phyloP scores from a whole-genome alignment of 331 rosid species.

The Rhamnella rubrinervis region DNA sequence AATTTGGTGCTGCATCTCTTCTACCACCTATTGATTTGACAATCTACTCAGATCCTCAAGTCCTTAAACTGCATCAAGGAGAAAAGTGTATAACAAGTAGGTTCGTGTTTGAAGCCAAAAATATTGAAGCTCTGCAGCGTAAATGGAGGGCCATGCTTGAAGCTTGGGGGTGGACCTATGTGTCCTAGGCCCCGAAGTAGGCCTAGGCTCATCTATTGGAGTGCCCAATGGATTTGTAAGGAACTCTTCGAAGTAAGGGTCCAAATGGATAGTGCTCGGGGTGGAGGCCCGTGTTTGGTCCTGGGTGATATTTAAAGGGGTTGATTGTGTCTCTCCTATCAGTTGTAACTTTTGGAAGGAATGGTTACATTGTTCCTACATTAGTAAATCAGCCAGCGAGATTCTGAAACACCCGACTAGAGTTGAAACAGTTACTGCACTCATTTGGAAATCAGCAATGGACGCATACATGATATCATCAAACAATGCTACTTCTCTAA shows the following conservation, averaged over 20 bases:
- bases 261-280: too few species aligned
- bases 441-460: background rate
- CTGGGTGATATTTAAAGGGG: too few species aligned
- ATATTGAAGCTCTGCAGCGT: background rate
- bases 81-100: slow-evolving; percentile 12
- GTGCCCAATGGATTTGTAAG: too few species aligned
- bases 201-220: too few species aligned
- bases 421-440: background rate
- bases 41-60: background rate
- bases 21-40: background rate
- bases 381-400: background rate
- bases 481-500: background rate
- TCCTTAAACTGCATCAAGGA: background rate
- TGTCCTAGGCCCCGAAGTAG: too few species aligned
- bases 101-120: slow-evolving; percentile 1
- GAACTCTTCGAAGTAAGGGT: too few species aligned
- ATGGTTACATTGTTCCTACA: too few species aligned
- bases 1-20: background rate
- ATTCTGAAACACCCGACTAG: background rate
- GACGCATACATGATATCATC: background rate
- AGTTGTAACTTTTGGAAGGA: too few species aligned
- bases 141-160: too few species aligned
- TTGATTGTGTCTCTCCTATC: too few species aligned
- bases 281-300: too few species aligned
- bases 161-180: too few species aligned